Base-by-base conservation (phyloP, 2,329 filamentous ascomycete genomes). In the Didymella pinodella region DNA sequence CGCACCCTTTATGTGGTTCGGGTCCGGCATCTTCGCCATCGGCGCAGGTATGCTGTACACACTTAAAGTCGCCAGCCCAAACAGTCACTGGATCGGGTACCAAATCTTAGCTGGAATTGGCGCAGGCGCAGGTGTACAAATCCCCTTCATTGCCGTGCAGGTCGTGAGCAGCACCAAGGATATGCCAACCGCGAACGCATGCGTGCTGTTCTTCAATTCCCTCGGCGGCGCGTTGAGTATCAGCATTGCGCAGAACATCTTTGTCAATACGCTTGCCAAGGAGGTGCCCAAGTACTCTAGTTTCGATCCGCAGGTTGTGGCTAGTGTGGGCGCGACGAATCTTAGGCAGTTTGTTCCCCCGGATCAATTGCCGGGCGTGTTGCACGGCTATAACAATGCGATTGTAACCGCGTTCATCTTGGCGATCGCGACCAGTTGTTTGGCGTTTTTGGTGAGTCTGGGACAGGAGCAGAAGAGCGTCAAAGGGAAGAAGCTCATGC, bases 141-240 rank as follows among this genome's bases (percentile, higher is more conserved):
- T 81, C 57, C 74, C 79, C 0, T 75, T 80, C 54, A 73, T 82
- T 34, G 80, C 79, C 0, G 78, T 79, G 1, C 80, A 82, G 57
- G 76, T 79, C 8, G 78, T 78, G 0, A 71, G 80, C 0, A 72
- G 65, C 3, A 59, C 65, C 7, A 67, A 70, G 18, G 80, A 82
- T 56, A 75, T 81, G 59, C 76, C 80, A 0, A 78, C 78, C 0
- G 80, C 78, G 12, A 80, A 79, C 18, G 77, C 79, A 1, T 71
- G 77, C 34, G 65, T 79, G 28, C 78, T 83, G 61, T 89, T 91
- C 76, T 87, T 86, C 77, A 86, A 90, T 69, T 82, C 82, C 1
- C 80, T 91, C 3, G 88, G 88, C 40, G 88, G 88, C 3, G 86
- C 89, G 2, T 76, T 91, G 25, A 85, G 86, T 64, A 84, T 91